These are phyloP conservation scores for Calonectria pauciramosa DNA, from an alignment of 2,329 filamentous ascomycete species.

Conservation along the genomic window DNA sequence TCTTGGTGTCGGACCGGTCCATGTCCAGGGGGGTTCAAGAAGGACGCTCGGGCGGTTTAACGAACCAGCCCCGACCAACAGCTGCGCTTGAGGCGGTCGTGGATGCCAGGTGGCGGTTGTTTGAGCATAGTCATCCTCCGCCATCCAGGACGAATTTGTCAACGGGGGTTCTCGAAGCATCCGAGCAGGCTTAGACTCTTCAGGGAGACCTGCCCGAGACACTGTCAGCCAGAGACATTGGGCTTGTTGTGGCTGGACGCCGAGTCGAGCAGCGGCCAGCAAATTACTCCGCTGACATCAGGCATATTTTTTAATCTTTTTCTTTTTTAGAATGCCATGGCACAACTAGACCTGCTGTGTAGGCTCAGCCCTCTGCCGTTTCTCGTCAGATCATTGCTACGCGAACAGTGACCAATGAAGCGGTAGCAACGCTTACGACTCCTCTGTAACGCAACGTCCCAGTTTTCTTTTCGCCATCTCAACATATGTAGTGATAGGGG, in stretches of 20 bases:
- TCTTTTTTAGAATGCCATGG: neutral
- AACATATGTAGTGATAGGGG: neutral
- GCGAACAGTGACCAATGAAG: neutral
- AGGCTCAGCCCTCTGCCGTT: neutral
- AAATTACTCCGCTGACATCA: neutral
- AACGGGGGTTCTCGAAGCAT: neutral
- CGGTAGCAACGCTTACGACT: neutral
- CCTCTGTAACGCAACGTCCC: neutral
- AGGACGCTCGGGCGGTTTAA: slow-evolving; percentile 9
- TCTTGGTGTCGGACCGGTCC: slow-evolving; percentile 24
- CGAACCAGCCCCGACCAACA: neutral
- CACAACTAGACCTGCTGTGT: neutral
- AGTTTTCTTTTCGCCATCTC: neutral
- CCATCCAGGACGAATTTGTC: slow-evolving; percentile 27
- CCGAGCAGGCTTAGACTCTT: neutral
- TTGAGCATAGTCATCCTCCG: slow-evolving; percentile 28
- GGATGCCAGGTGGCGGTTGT: slow-evolving; percentile 25
- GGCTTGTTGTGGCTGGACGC: slow-evolving; percentile 13
- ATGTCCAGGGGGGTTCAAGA: neutral
- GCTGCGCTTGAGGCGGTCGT: slow-evolving; percentile 43
- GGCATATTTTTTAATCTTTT: neutral
- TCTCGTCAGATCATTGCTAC: neutral
- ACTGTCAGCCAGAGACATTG: neutral
- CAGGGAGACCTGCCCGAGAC: slow-evolving; percentile 19
- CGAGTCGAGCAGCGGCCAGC: neutral